Evolutionary conservation across 179 eudicot species (phyloP).

Genomic region (Beta lomatogona): DNA sequence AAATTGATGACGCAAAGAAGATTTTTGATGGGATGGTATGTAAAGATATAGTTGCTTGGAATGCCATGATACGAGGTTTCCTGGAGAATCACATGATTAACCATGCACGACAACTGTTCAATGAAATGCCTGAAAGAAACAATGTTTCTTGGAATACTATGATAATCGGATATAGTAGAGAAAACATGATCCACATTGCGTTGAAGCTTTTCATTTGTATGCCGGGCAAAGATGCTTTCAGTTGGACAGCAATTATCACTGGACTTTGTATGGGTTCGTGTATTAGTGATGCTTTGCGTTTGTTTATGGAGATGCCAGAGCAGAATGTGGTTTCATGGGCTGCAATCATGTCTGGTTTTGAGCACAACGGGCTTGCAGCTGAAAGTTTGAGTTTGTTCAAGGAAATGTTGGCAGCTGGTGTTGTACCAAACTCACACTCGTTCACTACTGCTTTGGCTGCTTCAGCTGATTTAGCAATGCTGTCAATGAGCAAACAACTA

Average conservation of each 20-base stretch:
- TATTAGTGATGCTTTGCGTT: constrained; percentile 33
- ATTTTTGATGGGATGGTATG: constrained; percentile 31
- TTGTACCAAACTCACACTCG: constrained; percentile 29
- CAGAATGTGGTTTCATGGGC: constrained; percentile 36
- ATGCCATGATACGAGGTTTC: constrained; percentile 37
- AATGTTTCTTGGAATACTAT: constrained; percentile 36
- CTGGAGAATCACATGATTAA: constrained; percentile 22
- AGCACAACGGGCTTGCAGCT: constrained; percentile 33
- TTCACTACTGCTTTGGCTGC: constrained; percentile 36
- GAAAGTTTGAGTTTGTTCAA: constrained; percentile 29
- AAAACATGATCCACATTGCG: constrained; percentile 28
- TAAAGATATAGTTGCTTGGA: constrained; percentile 36
- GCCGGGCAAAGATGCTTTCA: constrained; percentile 22
- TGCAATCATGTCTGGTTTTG: constrained; percentile 34
- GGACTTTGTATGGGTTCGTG: constrained; percentile 30
- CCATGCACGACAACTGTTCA: constrained; percentile 36
- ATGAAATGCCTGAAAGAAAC: constrained; percentile 33
- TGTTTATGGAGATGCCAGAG: constrained; percentile 39
- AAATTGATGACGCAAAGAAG: constrained; percentile 29
- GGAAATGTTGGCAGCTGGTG: constrained; percentile 28
- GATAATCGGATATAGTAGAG: constrained; percentile 33
- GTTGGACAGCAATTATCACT: constrained; percentile 14
- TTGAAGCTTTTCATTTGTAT: constrained; percentile 35
- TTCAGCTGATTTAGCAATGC: constrained; percentile 32
- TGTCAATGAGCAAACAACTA: constrained; percentile 35